A percentile compares a stretch with the other conserved stretches of the same genome.
These are phyloP conservation scores for Protomyces inouyei DNA, from an alignment of 1,139 yeast species.

Conservation along the genomic window DNA sequence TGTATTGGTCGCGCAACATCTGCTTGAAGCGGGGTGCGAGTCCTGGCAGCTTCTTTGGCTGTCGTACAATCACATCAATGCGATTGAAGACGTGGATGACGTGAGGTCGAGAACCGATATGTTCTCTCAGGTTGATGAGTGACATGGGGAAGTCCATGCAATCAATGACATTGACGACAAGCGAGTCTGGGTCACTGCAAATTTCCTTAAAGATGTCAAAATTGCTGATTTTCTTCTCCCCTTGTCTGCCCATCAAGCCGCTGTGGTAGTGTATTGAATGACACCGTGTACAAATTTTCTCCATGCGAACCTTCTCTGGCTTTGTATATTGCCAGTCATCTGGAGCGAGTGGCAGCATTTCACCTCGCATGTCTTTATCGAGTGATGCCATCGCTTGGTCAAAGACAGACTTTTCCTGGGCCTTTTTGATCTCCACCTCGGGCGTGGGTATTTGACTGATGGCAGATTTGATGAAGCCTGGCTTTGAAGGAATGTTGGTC, in stretches of 20 bases:
- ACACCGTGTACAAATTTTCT: conserved; percentile 8
- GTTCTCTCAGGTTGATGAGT: conserved; percentile 8
- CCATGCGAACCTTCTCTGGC: background rate
- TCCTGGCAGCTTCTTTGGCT: conserved; percentile 1
- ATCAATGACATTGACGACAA: conserved; percentile 19
- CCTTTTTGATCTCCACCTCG: background rate
- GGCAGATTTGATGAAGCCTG: conserved; percentile 2
- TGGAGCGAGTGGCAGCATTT: background rate
- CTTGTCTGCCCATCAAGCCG: background rate
- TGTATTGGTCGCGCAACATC: background rate
- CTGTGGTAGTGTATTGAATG: conserved; percentile 19
- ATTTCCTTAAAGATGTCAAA: conserved; percentile 12
- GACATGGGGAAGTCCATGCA: conserved; percentile 22
- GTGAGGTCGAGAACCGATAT: conserved; percentile 14
- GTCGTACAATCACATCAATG: conserved; percentile 5
- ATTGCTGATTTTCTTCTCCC: conserved; percentile 2
- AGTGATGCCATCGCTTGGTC: background rate
- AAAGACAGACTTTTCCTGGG: background rate
- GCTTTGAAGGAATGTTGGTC: conserved; percentile 1
- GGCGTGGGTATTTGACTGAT: background rate
- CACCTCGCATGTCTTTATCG: background rate
- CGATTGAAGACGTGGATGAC: conserved; percentile 24
- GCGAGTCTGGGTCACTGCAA: conserved; percentile 17
- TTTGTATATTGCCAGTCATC: background rate
- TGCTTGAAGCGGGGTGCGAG: background rate